phyloP scores from a whole-genome alignment of 2,329 filamentous ascomycete species.

The Colletotrichum simmondsii region DNA sequence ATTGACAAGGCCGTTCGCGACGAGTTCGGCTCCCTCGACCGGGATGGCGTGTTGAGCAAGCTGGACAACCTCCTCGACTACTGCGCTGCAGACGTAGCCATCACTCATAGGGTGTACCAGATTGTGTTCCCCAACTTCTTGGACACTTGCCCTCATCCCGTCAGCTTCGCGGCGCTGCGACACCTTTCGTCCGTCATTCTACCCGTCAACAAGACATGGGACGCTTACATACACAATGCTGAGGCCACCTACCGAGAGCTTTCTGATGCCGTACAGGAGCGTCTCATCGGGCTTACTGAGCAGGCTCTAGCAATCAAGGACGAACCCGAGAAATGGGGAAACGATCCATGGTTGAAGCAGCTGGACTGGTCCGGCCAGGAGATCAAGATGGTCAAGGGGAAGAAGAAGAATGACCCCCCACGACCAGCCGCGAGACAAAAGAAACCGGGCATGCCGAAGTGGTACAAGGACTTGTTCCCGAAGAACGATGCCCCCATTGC shows the following conservation, averaged over 20 bases:
- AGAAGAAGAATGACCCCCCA: conserved; percentile 84
- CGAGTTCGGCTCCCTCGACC: conserved; percentile 85
- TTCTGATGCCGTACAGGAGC: conserved; percentile 80
- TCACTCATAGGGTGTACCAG: conserved; percentile 94
- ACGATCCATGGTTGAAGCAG: conserved; percentile 91
- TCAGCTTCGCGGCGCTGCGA: conserved; percentile 93
- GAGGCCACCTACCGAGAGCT: conserved; percentile 86
- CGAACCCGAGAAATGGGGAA: conserved; percentile 74
- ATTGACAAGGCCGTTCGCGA: conserved; percentile 92
- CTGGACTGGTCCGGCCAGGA: conserved; percentile 97
- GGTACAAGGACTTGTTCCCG: conserved; percentile 92
- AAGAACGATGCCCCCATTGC: conserved; percentile 76
- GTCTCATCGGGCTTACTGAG: conserved; percentile 78
- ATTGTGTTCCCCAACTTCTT: conserved; percentile 93
- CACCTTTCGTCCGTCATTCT: conserved; percentile 95
- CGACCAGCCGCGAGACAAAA: conserved; percentile 87
- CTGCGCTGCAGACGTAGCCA: conserved; percentile 91
- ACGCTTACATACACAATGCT: conserved; percentile 83
- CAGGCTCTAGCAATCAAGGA: conserved; percentile 81
- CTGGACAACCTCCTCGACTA: conserved; percentile 90
- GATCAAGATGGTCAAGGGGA: conserved; percentile 89
- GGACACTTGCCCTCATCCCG: conserved; percentile 91
- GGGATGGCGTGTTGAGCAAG: conserved; percentile 74
- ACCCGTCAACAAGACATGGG: conserved; percentile 89
- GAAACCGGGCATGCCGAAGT: conserved; percentile 91